Evolutionary conservation across 176 grass and related monocot genomes (phyloP), one percentile per base, ranked within the genome.

Genomic region (Secale cereale): DNA sequence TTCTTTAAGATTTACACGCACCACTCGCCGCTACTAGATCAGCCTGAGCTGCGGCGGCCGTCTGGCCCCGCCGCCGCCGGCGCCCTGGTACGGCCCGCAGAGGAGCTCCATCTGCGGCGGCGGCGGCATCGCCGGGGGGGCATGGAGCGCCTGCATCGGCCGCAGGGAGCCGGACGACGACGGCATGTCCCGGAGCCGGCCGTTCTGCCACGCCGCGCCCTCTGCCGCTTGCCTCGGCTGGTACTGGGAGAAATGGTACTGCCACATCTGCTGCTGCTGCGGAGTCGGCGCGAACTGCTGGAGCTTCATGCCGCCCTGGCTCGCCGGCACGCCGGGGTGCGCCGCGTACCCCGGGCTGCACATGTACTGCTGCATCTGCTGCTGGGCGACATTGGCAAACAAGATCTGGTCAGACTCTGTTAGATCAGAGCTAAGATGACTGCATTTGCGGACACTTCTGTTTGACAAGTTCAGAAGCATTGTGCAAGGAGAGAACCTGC

Each of bases 301-400:
- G 27, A 82, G 79, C 67, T 83, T 82, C 85, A 84, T 84, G 68
- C 40, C n/a, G 12, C 65, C 15, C 17, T 88, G 46, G 87, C 14
- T 66, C 6, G 46, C 74, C 2, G 79, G 66, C 1, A 56, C 10
- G 65, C 66, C 45, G 5, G 59, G 60, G 10, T 77, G 80, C 16
- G 68, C 66, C 10, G 48, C 30, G 31, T 92, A 92, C 2, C 61
- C 80, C 6, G 80, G 67, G 27, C 39, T 82, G 78, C 91, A 78
- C 59, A 90, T 70, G 76, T 85, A 90, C 41, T 88, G 91, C 3
- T 86, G 85, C 78, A 86, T 59, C 66, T 88, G 85, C 88, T 35
- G 60, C 57, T 69, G 14, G 26, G 29, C 17, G 14, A 4, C 14
- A 52, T 52, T 7, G 4, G 46, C 4, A 74, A 73, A 75, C 33